Evolutionary conservation across 139 green algal species (phyloP), one percentile per base, ranked within the genome.

Genomic region (Coelastrella sp.): DNA sequence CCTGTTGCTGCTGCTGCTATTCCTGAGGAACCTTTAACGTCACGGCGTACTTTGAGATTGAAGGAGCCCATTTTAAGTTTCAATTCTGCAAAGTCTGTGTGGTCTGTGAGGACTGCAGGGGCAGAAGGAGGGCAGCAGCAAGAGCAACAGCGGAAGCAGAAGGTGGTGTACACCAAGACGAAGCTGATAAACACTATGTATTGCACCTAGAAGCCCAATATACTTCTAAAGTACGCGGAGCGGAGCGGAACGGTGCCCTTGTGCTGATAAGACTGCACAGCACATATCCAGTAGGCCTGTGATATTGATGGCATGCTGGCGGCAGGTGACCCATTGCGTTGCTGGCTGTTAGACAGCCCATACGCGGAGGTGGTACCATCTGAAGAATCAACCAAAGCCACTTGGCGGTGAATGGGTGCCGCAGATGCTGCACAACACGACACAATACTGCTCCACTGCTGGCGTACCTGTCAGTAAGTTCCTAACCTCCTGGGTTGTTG

Each of bases 31-130:
- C 81, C 68, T 9, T 6, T 10, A 5, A 82, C 35, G 84, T 76
- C 78, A 49, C 84, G 84, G 19, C 66, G 35, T 8, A 88, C 84
- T 27, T 60, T 68, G 49, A 88, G 35, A 49, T 81, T 35, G 68
- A 88, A 81, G 61, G 35, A 56, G 19, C 84, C 84, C 35, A 63
- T 76, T 11, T 72, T 56, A 19, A 88, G 84, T 11, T 81, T n/a
- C 7, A 88, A 22, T 58, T 88, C 66, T 6, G 84, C 84, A 25
- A 88, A 70, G 17, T 87, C 82, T n/a, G 60, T 87, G 20, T 78
- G 61, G 60, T 80, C 74, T 6, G 22, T 59, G 0, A 86, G 24
- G 74, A 56, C n/a, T 73, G 56, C 20, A 57, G 66, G 56, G 58
- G 19, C 19, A 70, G 79, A 57, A 84, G 57, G 49, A 20, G 8